Base-by-base conservation (phyloP, 2,329 filamentous ascomycete genomes). In the Pseudohalonectria lignicola region DNA sequence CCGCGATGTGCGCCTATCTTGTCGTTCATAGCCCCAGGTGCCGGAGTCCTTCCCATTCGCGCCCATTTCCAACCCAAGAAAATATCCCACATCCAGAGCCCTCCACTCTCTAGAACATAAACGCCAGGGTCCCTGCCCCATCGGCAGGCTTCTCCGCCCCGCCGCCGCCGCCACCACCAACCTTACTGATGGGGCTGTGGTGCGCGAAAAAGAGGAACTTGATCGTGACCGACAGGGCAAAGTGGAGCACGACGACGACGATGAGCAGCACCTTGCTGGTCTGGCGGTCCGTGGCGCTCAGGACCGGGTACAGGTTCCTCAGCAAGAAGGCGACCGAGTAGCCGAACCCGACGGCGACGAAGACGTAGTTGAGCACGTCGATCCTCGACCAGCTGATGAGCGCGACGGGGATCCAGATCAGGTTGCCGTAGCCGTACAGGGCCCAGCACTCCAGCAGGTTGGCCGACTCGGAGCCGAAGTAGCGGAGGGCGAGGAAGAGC, bases 191-290 rank as follows among this genome's bases (percentile, higher is more conserved):
- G 36, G 76, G 75, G 59, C 82, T 86, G 35, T 73, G 78, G 48
- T 85, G 79, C 49, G 87, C 88, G 62, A 98, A 98, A 72, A 96
- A 96, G 20, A 96, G 64, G 42, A 95, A 81, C 71, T 96, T 96
- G 62, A 98, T 96, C 4, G 90, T 85, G 51, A 96, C 76, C 2
- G 90, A 77, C 47, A 98, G 69, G n/a, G 82, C 92, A 20, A 87
- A 80, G 63, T 98, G 92, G 45, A 96, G 67, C 21, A 75, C 71
- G 21, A 96, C 73, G 19, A 98, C 88, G 17, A 90, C 66, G 37
- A 96, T 67, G 42, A 98, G 69, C 44, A 98, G 63, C 17, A 86
- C 71, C 71, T 93, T 94, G 61, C 85, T 92, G 18, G 85, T 87
- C 67, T 94, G 86, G 44, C 80, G 79, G 60, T 96, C 92, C 25